Percentiles rank a stretch among this genome's conserved stretches.
These are phyloP conservation scores for Kalmusia sp. DNA, from an alignment of 2,329 filamentous ascomycete species.

Conservation along the genomic window DNA sequence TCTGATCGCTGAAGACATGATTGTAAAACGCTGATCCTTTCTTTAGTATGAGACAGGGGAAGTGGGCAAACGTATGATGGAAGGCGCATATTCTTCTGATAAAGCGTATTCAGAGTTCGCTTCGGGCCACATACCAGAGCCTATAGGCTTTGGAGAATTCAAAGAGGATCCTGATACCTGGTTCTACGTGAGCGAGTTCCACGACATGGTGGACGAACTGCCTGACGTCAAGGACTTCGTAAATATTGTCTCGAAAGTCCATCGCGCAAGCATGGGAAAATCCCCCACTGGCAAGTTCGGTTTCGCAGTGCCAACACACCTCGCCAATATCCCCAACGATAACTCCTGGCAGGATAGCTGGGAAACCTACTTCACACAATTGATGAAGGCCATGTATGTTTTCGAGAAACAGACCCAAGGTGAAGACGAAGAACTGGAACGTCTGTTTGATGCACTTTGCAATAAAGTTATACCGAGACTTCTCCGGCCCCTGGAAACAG, in stretches of 20 bases:
- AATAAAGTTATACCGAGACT: constrained; percentile 43
- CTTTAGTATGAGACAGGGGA: constrained; percentile 8
- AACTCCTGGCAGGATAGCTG: constrained; percentile 12
- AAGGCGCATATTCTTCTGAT: constrained; percentile 10
- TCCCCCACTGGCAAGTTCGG: constrained; percentile 12
- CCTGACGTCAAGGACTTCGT: constrained; percentile 5
- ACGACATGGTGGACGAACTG: constrained; percentile 12
- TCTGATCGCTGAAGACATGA: neutral
- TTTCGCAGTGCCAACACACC: constrained; percentile 13
- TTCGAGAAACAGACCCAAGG: constrained; percentile 12
- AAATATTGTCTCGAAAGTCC: constrained; percentile 10
- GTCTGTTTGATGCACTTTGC: constrained; percentile 6
- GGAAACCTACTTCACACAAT: constrained; percentile 14
- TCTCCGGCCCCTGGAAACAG: constrained; percentile 39
- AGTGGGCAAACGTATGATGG: constrained; percentile 10
- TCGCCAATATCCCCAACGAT: constrained; percentile 13
- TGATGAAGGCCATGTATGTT: constrained; percentile 8
- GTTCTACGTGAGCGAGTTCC: constrained; percentile 18
- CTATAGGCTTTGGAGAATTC: constrained; percentile 11
- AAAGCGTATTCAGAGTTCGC: constrained; percentile 3
- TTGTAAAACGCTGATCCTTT: neutral
- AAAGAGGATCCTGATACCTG: constrained; percentile 11
- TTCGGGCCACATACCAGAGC: constrained; percentile 8
- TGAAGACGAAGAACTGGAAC: constrained; percentile 12
- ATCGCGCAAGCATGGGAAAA: constrained; percentile 15